Conservation (phyloP, 441 rosid species). For the Arabidopsis hybrid region DNA sequence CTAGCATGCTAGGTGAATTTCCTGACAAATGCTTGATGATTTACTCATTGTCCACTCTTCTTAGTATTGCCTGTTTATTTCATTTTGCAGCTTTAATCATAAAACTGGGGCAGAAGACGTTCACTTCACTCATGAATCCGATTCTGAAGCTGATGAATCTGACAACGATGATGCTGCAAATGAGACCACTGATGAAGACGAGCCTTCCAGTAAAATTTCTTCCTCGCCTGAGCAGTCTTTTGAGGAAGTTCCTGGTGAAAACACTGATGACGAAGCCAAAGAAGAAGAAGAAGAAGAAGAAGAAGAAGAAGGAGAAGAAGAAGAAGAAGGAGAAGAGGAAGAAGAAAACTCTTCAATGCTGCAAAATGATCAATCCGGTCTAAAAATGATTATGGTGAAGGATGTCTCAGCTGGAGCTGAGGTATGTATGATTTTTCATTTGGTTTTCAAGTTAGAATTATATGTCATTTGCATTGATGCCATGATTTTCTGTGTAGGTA, state of each 20-base stretch:
- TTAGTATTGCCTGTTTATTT: constrained; percentile 21
- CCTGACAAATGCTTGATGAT: background rate
- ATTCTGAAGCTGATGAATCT: constrained; percentile 44
- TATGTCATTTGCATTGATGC: constrained; percentile 14
- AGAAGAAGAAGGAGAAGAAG: too few species aligned
- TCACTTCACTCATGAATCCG: constrained; percentile 69
- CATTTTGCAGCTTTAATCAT: constrained; percentile 76
- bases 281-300: constrained; percentile 39
- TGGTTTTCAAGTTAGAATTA: background rate
- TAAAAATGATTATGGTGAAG: constrained; percentile 94
- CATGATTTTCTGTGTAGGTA: constrained; percentile 51
- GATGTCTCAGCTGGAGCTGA: constrained; percentile 77
- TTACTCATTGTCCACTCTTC: constrained; percentile 15
- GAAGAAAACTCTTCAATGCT: constrained; percentile 52
- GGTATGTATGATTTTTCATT: constrained; percentile 51
- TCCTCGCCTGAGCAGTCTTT: constrained; percentile 32
- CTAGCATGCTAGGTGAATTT: background rate
- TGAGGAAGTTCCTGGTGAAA: constrained; percentile 31
- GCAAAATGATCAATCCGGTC: constrained; percentile 55
- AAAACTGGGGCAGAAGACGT: constrained; percentile 93
- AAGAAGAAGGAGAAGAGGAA: background rate
- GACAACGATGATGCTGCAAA: constrained; percentile 25
- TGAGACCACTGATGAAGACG: constrained; percentile 40
- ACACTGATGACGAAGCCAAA: constrained; percentile 35
- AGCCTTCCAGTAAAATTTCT: constrained; percentile 43